phyloP scores from a whole-genome alignment of 2,329 filamentous ascomycete species.

The Drechslera avenae region DNA sequence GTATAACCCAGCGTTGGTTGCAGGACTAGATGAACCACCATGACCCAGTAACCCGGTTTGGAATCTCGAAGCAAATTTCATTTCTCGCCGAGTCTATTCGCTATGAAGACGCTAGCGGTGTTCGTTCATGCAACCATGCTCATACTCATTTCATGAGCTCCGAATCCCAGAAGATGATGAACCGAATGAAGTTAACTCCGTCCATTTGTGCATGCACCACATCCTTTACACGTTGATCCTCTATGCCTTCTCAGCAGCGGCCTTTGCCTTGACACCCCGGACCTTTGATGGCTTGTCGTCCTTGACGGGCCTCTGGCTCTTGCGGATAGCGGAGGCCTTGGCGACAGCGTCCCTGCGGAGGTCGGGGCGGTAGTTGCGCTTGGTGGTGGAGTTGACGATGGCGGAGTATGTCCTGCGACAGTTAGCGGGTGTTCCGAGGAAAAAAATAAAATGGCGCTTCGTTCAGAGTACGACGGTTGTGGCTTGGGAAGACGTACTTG shows the following conservation, averaged over 20 bases:
- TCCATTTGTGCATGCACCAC: conserved; percentile 17
- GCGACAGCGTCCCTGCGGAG: conserved; percentile 70
- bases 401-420: conserved; percentile 75
- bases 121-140: conserved; percentile 17
- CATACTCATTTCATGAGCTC: conserved; percentile 15
- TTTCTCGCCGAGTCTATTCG: conserved; percentile 17
- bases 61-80: conserved; percentile 18
- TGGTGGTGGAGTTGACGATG: conserved; percentile 81
- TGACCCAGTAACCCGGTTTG: background rate
- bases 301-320: conserved; percentile 80
- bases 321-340: conserved; percentile 84
- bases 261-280: conserved; percentile 78
- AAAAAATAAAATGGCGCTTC: background rate
- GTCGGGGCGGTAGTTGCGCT: conserved; percentile 75
- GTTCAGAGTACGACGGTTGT: background rate
- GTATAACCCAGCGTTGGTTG: no score
- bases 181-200: conserved; percentile 31
- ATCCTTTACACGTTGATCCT: conserved; percentile 13
- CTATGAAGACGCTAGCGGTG: conserved; percentile 14
- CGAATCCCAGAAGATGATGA: conserved; percentile 21
- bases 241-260: conserved; percentile 57
- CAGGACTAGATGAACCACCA: no score
- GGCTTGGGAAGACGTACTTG: conserved; percentile 66
- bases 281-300: conserved; percentile 73
- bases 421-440: conserved; percentile 4